Conservation (phyloP, 208 protist genomes). For the Wallacemonas sp. region DNA sequence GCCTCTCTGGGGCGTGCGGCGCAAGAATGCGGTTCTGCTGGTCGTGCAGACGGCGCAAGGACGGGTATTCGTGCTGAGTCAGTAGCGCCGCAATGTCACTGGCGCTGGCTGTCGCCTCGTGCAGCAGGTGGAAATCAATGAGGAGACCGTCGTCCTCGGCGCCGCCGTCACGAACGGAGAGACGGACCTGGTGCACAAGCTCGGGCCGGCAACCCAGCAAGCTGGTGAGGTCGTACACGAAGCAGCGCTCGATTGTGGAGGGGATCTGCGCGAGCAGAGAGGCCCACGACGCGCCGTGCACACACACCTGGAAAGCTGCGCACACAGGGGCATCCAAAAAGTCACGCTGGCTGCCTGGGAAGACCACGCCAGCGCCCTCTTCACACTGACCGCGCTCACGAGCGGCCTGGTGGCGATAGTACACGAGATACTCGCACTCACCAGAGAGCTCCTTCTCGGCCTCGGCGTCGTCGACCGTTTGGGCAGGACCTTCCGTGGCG, state of each 20-base stretch:
- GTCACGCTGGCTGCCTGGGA: slow-evolving; percentile 1
- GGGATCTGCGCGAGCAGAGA: slow-evolving; percentile 10
- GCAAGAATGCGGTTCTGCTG: slow-evolving; percentile 14
- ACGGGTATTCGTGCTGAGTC: slow-evolving; percentile 15
- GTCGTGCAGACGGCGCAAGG: slow-evolving; percentile 19
- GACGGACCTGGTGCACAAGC: neutral
- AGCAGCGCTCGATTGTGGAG: slow-evolving; percentile 4
- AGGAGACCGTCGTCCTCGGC: slow-evolving; percentile 12
- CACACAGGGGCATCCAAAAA: neutral
- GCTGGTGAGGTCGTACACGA: neutral
- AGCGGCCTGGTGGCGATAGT: neutral
- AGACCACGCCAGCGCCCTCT: neutral
- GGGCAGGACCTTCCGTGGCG: neutral
- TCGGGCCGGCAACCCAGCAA: slow-evolving; percentile 9
- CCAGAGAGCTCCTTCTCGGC: neutral
- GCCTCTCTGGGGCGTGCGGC: neutral
- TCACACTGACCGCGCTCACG: neutral
- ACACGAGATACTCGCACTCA: neutral
- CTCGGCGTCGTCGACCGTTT: neutral
- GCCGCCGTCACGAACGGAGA: no score
- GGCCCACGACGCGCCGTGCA: neutral
- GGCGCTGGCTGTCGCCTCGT: slow-evolving; percentile 16
- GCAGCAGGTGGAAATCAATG: slow-evolving; percentile 23
- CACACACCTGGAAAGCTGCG: neutral
- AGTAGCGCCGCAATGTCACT: slow-evolving; percentile 14